Evolutionary conservation across 768 basidiomycete genomes (phyloP).

Genomic region (Pholiota microspora): DNA sequence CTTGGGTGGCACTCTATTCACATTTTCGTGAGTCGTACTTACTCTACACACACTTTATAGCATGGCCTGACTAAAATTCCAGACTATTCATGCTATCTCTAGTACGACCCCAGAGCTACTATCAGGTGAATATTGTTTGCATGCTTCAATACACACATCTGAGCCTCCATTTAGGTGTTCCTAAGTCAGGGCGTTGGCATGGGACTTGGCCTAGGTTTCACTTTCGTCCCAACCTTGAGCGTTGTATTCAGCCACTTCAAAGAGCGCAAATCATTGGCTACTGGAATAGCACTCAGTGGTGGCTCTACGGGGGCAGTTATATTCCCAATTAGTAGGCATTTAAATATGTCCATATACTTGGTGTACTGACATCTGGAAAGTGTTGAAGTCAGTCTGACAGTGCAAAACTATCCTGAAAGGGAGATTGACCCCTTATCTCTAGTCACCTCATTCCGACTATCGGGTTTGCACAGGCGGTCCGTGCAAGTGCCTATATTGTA

Average conservation of each 20-base stretch:
- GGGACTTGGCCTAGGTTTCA: slow-evolving; percentile 42
- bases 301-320: slow-evolving; percentile 32
- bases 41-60: no score
- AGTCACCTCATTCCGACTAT: slow-evolving; percentile 23
- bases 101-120: slow-evolving; percentile 35
- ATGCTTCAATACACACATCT: not conserved
- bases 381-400: slow-evolving; percentile 20
- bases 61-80: not conserved
- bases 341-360: not conserved
- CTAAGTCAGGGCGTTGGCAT: slow-evolving; percentile 52
- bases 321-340: slow-evolving; percentile 30
- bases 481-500: slow-evolving; percentile 22
- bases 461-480: slow-evolving; percentile 26
- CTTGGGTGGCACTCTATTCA: slow-evolving; percentile 17
- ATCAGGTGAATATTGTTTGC: slow-evolving; percentile 29
- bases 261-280: slow-evolving; percentile 30
- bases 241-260: slow-evolving; percentile 42
- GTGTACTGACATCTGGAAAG: not conserved
- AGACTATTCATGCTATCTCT: slow-evolving; percentile 39
- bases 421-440: not conserved
- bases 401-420: not conserved
- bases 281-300: slow-evolving; percentile 36
- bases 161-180: slow-evolving; percentile 24
- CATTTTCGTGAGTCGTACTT: slow-evolving; percentile 19
- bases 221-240: slow-evolving; percentile 43